Conservation (phyloP, 1,284 basidiomycete species). For the Malassezia dermatis region DNA sequence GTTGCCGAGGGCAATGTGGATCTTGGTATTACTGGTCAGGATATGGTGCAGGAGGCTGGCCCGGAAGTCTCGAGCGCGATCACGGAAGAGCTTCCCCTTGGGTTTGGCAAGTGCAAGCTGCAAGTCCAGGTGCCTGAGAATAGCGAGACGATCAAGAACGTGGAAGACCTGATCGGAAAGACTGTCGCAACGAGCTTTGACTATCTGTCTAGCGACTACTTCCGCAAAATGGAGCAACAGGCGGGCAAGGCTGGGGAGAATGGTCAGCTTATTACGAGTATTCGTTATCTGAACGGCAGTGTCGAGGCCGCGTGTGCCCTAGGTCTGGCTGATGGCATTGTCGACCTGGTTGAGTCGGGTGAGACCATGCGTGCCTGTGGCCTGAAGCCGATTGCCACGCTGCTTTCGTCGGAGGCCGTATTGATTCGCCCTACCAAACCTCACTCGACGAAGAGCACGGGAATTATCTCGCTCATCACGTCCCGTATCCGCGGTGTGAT, state of each 20-base stretch:
- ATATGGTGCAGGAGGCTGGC: conserved; percentile 83
- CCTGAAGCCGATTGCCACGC: conserved; percentile 68
- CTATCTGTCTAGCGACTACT: conserved; percentile 70
- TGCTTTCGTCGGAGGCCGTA: conserved; percentile 81
- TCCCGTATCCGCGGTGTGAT: conserved; percentile 84
- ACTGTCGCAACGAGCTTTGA: conserved; percentile 91
- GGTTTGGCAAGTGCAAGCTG: conserved; percentile 85
- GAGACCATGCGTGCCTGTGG: conserved; percentile 99
- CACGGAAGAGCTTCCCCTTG: conserved; percentile 70
- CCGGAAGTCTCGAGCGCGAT: conserved; percentile 56
- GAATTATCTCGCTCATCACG: conserved; percentile 68
- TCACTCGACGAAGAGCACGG: conserved; percentile 56
- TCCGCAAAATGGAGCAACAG: conserved; percentile 60
- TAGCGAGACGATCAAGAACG: conserved; percentile 57
- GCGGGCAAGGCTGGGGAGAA: conserved; percentile 49
- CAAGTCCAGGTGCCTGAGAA: conserved; percentile 88
- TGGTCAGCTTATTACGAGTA: conserved; percentile 55
- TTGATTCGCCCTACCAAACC: conserved; percentile 71
- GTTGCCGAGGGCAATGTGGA: conserved; percentile 95
- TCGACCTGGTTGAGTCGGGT: conserved; percentile 91
- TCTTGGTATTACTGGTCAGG: conserved; percentile 82
- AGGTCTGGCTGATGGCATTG: conserved; percentile 92
- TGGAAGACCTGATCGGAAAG: conserved; percentile 75
- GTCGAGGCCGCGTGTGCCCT: conserved; percentile 96
- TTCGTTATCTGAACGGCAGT: conserved; percentile 92